Base-by-base conservation (phyloP, 192 early-diverging fungal species). In the Backusella circina region DNA sequence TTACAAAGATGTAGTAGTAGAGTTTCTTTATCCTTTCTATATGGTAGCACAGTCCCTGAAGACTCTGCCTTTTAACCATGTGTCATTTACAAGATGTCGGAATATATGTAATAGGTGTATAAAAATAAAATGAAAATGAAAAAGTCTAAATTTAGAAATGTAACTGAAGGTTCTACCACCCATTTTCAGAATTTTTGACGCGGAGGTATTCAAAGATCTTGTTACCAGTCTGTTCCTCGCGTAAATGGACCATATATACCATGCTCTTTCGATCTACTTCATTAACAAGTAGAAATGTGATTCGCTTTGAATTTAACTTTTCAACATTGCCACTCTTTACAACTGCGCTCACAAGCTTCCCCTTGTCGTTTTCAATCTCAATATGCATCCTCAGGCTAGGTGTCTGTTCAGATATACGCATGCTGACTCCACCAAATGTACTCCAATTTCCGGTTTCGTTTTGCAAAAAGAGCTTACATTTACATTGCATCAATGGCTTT, bases 191-290 rank as follows among this genome's bases (percentile, higher is more conserved):
- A 70, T 77, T 76, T 35, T 76, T 74, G n/a, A 51, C 57, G 51
- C 75, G 84, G 54, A 88, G 67, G 28, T 85, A 79, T 28, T 88
- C 84, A 72, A 74, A 85, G 6, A 83, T 83, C 73, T 87, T 87
- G 10, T 61, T 74, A 18, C 82, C 80, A 31, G 78, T 66, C 31
- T 80, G 47, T 32, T 89, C 88, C 26, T 89, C 88, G 66, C 85
- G 86, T 64, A 89, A 76, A 57, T 89, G 86, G 16, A 89, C 64
- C 86, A 89, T 83, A 28, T 89, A 89, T 21, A 89, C 82, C 26
- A 84, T 81, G 33, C 82, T 80, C 61, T 82, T 77, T 72, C 79
- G 83, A 57, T 79, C 73, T 64, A 79, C 71, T 37, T 79, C 80
- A 67, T 84, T 82, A 31, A 70, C 72, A 66, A 89, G 41, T 30